Evolutionary conservation across 2,329 filamentous ascomycete species (phyloP), one percentile per base, ranked within the genome.

Genomic region (Trichophyton rubrum): DNA sequence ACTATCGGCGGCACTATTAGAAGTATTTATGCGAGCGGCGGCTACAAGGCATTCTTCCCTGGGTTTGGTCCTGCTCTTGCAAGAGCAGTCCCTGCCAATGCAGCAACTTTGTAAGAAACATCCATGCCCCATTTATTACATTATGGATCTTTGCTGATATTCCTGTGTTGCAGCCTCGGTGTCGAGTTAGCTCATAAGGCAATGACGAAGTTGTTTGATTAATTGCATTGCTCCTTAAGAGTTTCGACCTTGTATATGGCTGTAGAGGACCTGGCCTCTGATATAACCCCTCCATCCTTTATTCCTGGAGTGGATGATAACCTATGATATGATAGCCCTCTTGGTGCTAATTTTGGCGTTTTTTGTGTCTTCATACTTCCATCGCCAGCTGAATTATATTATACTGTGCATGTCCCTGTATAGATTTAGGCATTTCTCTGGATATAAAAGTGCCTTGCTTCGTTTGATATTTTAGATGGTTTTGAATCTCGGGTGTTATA

Each of bases 31-130:
- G 85, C 79, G 40, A 85, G 79, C 68, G 91, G 92, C 35, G 93
- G 93, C 3, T 73, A 88, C 70, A 90, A 86, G 77, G 91, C 93
- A 1, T 99, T 99, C 79, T 99, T 99, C 83, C 93, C 93, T 4
- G 93, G 93, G 24, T 90, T 99, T 67, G 92, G 89, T 0, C 93
- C 93, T 1, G 93, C 93, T 2, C 81, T 99, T 72, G 88, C 90
- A 9, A 85, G 93, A 75, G 93, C 93, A 3, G 90, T 97, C 49
- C 93, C 93, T 5, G 93, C 93, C 8, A 99, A 99, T 72, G 93
- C 93, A 1, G 93, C 93, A 35, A 97, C 93, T 1, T 99, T 99
- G 73, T 77, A 73, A 63, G 76, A 69, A 15, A 15, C 47, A 30
- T 58, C 4, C 53, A 3, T 40, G 2, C 13, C 24, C 22, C n/a